Percentiles rank a stretch among this genome's conserved stretches.
Conservation (phyloP, 192 early-diverging fungal genomes). For the Spizellomyces sp. region DNA sequence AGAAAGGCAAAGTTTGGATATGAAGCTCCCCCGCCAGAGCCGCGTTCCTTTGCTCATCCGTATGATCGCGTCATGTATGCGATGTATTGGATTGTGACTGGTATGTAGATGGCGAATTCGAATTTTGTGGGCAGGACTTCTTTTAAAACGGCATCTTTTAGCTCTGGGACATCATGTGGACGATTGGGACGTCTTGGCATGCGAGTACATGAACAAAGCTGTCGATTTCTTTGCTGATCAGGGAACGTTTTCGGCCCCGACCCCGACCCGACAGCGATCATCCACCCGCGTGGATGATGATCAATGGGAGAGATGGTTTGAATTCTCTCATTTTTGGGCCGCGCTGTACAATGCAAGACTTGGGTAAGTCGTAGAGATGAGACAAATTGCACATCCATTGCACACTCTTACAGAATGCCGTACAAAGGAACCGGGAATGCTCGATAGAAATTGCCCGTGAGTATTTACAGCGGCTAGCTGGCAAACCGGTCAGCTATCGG, state of each 20-base stretch:
- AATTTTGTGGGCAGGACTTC: background rate
- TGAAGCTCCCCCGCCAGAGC: background rate
- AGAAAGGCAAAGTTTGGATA: too few relatives aligned
- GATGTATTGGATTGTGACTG: background rate
- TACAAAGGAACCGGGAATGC: too few relatives aligned
- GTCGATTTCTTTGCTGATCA: conserved; percentile 23
- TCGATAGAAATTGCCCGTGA: background rate
- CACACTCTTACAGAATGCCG: too few relatives aligned
- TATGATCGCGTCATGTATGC: background rate
- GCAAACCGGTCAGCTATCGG: conserved; percentile 11
- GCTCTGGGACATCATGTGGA: conserved; percentile 18
- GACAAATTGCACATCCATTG: too few relatives aligned
- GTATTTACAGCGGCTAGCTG: conserved; percentile 9
- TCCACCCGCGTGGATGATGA: conserved; percentile 16
- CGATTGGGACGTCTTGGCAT: conserved; percentile 9
- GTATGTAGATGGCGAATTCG: background rate
- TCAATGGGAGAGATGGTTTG: conserved; percentile 32
- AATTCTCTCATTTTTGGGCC: conserved; percentile 16
- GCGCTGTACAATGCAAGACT: conserved; percentile 7
- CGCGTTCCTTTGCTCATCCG: background rate
- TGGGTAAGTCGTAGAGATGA: conserved; percentile 1
- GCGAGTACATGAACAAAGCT: background rate
- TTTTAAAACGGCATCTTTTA: background rate
- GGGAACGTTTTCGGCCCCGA: background rate
- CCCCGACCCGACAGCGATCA: background rate